Base-by-base conservation (phyloP, 805 yeast genomes). In the Saccharomycopsis synnaedendra region DNA sequence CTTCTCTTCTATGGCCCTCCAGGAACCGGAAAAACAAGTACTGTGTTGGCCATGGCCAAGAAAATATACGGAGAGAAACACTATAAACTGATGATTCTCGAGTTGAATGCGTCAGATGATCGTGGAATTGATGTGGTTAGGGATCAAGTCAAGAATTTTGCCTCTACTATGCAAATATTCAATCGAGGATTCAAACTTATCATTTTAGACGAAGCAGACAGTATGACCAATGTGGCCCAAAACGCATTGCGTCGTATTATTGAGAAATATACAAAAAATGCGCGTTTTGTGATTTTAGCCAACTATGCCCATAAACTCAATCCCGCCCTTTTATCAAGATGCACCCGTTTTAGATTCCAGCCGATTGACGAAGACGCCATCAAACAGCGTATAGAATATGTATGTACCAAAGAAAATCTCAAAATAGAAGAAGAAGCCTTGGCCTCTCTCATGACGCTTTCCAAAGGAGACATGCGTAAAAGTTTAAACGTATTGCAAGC, bases 121-220 rank as follows among this genome's bases (percentile, higher is more conserved):
- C 77, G 98, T 66, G 98, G 98, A 55, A 93, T 93, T 56, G 95
- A 87, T 57, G 97, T 93, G 41, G 97, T 93, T n/a, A 76, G 99
- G 54, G 93, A 93, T 58, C 96, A 88, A 65, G 88, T 93, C 69
- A 93, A 93, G 71, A 88, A 83, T 57, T 93, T 93, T 68, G 98
- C 98, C 7, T 79, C 90, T 32, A 93, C 98, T 1, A 80, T 87
- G 72, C 98, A 93, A 63, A 90, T 93, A 46, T 93, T 90, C 65
- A 72, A 80, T 51, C 72, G 75, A 47, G 94, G 93, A 9, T 88
- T 88, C 72, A 90, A 90, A 60, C 68, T 90, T 57, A 82, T 90
- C 50, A 85, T 90, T n/a, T 68, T 90, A 51, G 97, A 90, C 66
- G 97, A 90, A 67, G 96, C 96, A 0, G 96, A 85, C 64, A 86